These are phyloP conservation scores for Hericium erinaceus DNA, from an alignment of 768 basidiomycete species.

Conservation along the genomic window DNA sequence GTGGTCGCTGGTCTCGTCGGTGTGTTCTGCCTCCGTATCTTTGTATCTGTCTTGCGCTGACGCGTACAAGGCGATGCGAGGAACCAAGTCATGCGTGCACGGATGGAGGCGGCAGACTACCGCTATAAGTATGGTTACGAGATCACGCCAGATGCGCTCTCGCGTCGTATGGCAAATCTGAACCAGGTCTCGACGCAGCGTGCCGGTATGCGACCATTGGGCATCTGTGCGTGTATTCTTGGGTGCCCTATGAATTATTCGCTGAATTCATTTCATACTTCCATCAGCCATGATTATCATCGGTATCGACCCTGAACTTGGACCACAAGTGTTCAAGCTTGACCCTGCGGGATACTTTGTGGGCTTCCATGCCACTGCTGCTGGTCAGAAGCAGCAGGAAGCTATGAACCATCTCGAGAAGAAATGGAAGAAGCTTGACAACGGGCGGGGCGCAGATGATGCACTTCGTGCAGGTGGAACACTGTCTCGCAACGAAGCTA, in stretches of 20 bases:
- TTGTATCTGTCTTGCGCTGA: not conserved
- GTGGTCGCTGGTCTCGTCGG: conserved; percentile 98
- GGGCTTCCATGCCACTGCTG: conserved; percentile 94
- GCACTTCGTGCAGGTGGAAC: conserved; percentile 65
- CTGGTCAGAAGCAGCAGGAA: conserved; percentile 96
- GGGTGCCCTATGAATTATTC: not conserved
- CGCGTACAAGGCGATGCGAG: conserved; percentile 72
- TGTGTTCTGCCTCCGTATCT: conserved; percentile 25
- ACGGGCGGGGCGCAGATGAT: conserved; percentile 71
- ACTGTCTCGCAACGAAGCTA: conserved; percentile 68
- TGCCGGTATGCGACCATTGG: conserved; percentile 93
- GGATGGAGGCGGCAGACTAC: conserved; percentile 84
- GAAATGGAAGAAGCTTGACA: conserved; percentile 93
- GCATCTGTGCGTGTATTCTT: conserved; percentile 63
- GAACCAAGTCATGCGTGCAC: conserved; percentile 79
- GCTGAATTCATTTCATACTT: not conserved
- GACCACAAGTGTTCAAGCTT: conserved; percentile 97
- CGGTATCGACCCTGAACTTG: conserved; percentile 81
- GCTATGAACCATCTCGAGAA: conserved; percentile 98
- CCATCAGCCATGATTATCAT: conserved; percentile 87
- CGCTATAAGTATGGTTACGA: conserved; percentile 97
- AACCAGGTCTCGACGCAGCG: conserved; percentile 99
- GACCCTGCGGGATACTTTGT: conserved; percentile 99
- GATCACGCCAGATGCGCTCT: conserved; percentile 94
- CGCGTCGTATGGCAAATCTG: conserved; percentile 91